Percentiles rank a stretch among this genome's conserved stretches.
Conservation (phyloP, 2,329 filamentous ascomycete species). For the Dothistroma septosporum region DNA sequence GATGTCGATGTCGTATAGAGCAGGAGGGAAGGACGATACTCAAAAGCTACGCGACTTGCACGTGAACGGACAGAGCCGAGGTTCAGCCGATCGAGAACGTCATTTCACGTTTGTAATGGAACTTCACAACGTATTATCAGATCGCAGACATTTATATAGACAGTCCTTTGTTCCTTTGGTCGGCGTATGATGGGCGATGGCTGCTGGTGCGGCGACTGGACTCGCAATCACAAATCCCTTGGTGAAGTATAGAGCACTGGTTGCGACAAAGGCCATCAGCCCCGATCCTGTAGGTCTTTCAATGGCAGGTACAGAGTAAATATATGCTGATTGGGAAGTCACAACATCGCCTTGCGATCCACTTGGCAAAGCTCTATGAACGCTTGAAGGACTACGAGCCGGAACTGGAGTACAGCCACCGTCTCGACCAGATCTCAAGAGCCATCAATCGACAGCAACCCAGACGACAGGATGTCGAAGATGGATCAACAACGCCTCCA, state of each 20-base stretch:
- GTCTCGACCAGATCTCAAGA: slow-evolving; percentile 58
- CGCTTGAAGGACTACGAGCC: slow-evolving; percentile 76
- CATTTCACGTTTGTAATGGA: background rate
- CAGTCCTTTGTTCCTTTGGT: background rate
- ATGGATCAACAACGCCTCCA: slow-evolving; percentile 11
- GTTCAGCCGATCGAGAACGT: background rate
- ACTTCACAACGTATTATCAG: background rate
- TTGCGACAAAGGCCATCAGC: slow-evolving; percentile 62
- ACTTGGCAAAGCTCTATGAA: slow-evolving; percentile 72
- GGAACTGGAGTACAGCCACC: slow-evolving; percentile 62
- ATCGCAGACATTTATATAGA: slow-evolving; percentile 4
- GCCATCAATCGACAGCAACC: slow-evolving; percentile 36
- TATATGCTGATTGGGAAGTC: slow-evolving; percentile 14
- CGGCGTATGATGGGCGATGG: slow-evolving; percentile 18
- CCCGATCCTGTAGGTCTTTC: slow-evolving; percentile 54
- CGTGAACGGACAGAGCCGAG: background rate
- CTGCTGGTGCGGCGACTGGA: slow-evolving; percentile 30
- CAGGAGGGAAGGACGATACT: background rate
- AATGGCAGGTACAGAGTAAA: slow-evolving; percentile 39
- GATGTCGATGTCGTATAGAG: background rate
- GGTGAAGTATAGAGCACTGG: slow-evolving; percentile 68
- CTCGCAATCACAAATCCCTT: slow-evolving; percentile 62
- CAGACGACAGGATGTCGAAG: slow-evolving; percentile 11
- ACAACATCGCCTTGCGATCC: slow-evolving; percentile 52
- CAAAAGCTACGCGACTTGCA: background rate